phyloP scores from a whole-genome alignment of 768 basidiomycete genomes.

The Suillus subalutaceus region DNA sequence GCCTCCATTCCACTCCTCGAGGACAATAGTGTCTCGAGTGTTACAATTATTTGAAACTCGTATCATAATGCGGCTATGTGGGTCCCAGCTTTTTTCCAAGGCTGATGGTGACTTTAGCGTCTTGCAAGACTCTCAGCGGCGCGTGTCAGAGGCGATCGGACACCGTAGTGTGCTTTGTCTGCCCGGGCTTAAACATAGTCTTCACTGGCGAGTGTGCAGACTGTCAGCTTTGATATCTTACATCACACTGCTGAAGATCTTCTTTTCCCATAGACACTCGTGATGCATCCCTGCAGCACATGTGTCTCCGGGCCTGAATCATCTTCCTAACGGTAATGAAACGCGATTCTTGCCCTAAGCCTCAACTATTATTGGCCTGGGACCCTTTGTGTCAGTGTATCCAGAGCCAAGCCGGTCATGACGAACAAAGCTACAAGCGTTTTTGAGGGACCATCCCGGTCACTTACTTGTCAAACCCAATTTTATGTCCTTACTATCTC shows the following conservation, averaged over 20 bases:
- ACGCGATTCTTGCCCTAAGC: background rate
- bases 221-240: background rate
- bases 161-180: background rate
- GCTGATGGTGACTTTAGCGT: background rate
- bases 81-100: background rate
- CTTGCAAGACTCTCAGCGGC: background rate
- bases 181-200: background rate
- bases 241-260: background rate
- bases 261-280: background rate
- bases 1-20: background rate
- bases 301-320: background rate
- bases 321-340: background rate
- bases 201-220: constrained; percentile 1
- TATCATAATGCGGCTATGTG: background rate
- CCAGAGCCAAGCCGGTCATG: background rate
- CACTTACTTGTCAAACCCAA: background rate
- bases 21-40: background rate
- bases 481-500: background rate
- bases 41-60: background rate
- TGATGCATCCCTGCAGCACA: background rate
- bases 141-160: background rate
- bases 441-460: background rate
- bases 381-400: background rate
- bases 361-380: background rate
- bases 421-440: background rate